phyloP scores from a whole-genome alignment of 2,329 filamentous ascomycete species.

The Sordariomycetes sp. region DNA sequence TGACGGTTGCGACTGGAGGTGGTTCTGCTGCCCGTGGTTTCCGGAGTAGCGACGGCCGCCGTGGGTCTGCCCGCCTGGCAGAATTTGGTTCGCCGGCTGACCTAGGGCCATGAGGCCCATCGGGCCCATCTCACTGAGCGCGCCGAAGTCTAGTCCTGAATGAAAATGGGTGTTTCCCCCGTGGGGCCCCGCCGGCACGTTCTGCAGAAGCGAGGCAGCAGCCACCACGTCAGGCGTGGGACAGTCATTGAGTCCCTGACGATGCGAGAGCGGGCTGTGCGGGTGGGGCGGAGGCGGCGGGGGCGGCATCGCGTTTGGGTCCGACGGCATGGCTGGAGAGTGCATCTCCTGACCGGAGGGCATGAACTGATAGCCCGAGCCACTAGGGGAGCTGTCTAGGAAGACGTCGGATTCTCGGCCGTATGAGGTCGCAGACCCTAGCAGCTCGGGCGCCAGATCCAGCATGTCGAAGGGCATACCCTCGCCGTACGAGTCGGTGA shows the following conservation, averaged over 20 bases:
- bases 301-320: slow-evolving; percentile 8
- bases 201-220: slow-evolving; percentile 38
- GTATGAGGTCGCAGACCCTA: slow-evolving; percentile 52
- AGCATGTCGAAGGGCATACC: slow-evolving; percentile 31
- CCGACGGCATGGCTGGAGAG: background rate
- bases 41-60: background rate
- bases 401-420: slow-evolving; percentile 31
- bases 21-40: background rate
- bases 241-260: slow-evolving; percentile 8
- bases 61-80: slow-evolving; percentile 18
- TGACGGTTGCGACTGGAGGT: background rate
- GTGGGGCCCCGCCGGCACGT: slow-evolving; percentile 15
- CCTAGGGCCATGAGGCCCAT: background rate
- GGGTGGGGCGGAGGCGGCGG: slow-evolving; percentile 12
- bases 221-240: slow-evolving; percentile 42
- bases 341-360: background rate
- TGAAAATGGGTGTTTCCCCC: slow-evolving; percentile 3
- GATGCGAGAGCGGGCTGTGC: background rate
- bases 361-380: background rate
- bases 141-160: background rate
- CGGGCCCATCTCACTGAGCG: background rate
- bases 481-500: slow-evolving; percentile 34
- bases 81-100: slow-evolving; percentile 18
- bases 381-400: background rate
- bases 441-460: slow-evolving; percentile 49